Evolutionary conservation across 805 yeast species (phyloP).

Genomic region (Teunomyces stri): DNA sequence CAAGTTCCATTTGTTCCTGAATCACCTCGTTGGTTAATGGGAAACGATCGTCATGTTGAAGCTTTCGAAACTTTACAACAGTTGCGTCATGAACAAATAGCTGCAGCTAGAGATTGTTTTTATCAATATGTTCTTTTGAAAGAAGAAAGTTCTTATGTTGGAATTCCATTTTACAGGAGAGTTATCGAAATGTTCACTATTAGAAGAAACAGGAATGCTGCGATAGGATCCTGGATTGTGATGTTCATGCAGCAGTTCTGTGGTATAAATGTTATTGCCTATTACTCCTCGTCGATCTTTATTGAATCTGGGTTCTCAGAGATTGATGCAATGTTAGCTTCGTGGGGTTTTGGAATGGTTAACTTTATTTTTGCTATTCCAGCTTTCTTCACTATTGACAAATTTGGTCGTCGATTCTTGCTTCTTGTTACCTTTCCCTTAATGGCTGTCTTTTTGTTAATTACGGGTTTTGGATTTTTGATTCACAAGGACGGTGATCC

Average conservation of each 20-base stretch:
- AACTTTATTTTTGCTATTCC: slow-evolving; percentile 81
- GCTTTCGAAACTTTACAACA: slow-evolving; percentile 49
- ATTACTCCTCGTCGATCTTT: slow-evolving; percentile 78
- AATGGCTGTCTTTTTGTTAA: slow-evolving; percentile 56
- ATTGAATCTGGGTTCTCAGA: slow-evolving; percentile 61
- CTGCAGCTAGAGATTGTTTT: slow-evolving; percentile 66
- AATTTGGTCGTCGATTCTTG: slow-evolving; percentile 67
- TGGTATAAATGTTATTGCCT: slow-evolving; percentile 86
- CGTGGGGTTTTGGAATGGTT: slow-evolving; percentile 83
- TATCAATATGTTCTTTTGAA: slow-evolving; percentile 55
- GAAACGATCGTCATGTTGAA: slow-evolving; percentile 45
- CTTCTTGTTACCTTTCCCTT: slow-evolving; percentile 60
- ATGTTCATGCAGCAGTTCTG: slow-evolving; percentile 92
- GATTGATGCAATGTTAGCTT: slow-evolving; percentile 66
- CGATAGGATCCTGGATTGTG: slow-evolving; percentile 74
- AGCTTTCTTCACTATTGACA: slow-evolving; percentile 76
- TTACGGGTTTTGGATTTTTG: slow-evolving; percentile 73
- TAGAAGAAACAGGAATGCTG: slow-evolving; percentile 82
- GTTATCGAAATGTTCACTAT: slow-evolving; percentile 60
- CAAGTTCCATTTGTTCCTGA: slow-evolving; percentile 61
- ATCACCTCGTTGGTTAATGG: slow-evolving; percentile 69
- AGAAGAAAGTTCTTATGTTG: slow-evolving; percentile 56
- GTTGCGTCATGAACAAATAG: slow-evolving; percentile 46
- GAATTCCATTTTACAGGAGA: slow-evolving; percentile 45
- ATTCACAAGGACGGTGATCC: slow-evolving; percentile 44